Conservation (phyloP, 306 rosid species). For the Fragaria iinumae region DNA sequence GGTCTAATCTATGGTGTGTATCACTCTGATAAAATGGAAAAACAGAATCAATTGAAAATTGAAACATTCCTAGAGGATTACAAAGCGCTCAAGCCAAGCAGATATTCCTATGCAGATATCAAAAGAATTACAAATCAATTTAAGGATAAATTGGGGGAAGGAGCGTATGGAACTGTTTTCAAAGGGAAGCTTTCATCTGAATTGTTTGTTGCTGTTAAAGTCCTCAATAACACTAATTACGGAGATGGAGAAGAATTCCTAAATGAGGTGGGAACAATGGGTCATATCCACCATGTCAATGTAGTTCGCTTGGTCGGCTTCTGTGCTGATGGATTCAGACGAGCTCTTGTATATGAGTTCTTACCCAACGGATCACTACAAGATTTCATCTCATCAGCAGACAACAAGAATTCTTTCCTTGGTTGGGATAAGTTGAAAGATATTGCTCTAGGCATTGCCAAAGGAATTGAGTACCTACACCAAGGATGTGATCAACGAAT, state of each 20-base stretch:
- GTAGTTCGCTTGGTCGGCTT: slow-evolving; percentile 39
- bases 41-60: slow-evolving; percentile 24
- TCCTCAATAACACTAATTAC: neutral
- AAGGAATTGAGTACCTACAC: neutral
- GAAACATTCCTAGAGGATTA: slow-evolving; percentile 40
- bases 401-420: slow-evolving; percentile 2
- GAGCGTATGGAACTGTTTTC: slow-evolving; percentile 38
- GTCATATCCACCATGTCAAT: slow-evolving; percentile 37
- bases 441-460: slow-evolving; percentile 25
- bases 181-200: slow-evolving; percentile 32
- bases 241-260: slow-evolving; percentile 12
- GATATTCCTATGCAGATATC: slow-evolving; percentile 27
- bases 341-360: slow-evolving; percentile 19
- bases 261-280: slow-evolving; percentile 26
- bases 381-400: neutral
- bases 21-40: slow-evolving; percentile 5
- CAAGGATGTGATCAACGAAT: neutral
- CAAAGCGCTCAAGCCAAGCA: slow-evolving; percentile 33
- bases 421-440: slow-evolving; percentile 22
- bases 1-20: slow-evolving; percentile 18
- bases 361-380: no score
- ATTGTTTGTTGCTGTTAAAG: slow-evolving; percentile 4
- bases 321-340: slow-evolving; percentile 37
- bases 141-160: slow-evolving; percentile 34
- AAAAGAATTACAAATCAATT: slow-evolving; percentile 38